phyloP scores from a whole-genome alignment of 139 green algal species.

The Coelastrella sp. region DNA sequence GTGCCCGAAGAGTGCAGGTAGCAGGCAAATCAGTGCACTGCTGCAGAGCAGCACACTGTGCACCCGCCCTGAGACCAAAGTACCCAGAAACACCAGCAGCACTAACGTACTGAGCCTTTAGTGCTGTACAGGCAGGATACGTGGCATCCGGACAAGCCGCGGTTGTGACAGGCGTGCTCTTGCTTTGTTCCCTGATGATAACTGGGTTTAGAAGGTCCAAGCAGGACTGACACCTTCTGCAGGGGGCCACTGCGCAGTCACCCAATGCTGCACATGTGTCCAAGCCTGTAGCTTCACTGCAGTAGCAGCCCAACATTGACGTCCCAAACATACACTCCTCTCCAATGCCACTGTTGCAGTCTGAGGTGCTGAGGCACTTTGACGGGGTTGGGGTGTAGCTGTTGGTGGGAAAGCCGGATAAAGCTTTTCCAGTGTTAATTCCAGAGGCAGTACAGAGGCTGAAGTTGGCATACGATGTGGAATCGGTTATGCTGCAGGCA shows the following conservation, averaged over 20 bases:
- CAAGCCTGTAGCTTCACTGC: neutral
- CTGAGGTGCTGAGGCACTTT: neutral
- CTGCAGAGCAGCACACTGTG: neutral
- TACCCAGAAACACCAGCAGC: neutral
- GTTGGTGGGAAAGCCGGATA: neutral
- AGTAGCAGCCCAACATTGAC: neutral
- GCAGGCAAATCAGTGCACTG: neutral
- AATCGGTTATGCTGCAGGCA: neutral
- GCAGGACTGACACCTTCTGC: constrained; percentile 6
- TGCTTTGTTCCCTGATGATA: neutral
- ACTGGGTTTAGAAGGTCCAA: neutral
- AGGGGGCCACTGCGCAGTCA: neutral
- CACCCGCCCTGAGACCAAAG: constrained; percentile 11
- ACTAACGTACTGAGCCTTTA: neutral
- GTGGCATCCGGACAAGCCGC: neutral
- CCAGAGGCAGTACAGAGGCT: neutral
- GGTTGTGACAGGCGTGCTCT: neutral
- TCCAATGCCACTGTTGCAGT: neutral
- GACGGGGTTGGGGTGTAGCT: neutral
- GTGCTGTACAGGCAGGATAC: neutral
- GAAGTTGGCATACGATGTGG: neutral
- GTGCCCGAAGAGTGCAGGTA: neutral
- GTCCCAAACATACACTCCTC: neutral
- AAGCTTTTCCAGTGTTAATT: neutral
- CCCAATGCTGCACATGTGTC: neutral